Percentiles rank a stretch among this genome's conserved stretches.
Conservation (phyloP, 176 grass and related monocot genomes). For the Carex littledalei region DNA sequence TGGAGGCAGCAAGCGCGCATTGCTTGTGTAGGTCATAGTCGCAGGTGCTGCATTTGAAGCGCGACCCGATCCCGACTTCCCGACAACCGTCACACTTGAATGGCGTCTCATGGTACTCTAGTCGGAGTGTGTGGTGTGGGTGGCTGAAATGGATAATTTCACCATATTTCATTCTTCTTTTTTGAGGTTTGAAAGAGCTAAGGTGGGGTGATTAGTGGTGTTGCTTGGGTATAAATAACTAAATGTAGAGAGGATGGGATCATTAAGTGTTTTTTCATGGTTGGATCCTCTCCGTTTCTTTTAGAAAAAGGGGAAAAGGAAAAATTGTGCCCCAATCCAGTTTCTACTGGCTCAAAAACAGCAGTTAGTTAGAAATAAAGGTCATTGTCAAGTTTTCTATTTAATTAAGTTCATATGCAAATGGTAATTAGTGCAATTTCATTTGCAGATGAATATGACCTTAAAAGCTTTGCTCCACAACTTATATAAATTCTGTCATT, state of each 20-base stretch:
- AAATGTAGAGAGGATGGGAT: neutral
- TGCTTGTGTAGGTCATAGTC: constrained; percentile 95
- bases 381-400: neutral
- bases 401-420: neutral
- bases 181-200: neutral
- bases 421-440: neutral
- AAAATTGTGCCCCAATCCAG: neutral
- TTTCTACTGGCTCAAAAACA: neutral
- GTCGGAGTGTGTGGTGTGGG: constrained; percentile 85
- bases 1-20: constrained; percentile 47
- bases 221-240: constrained; percentile 5
- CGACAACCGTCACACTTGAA: constrained; percentile 94
- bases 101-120: constrained; percentile 59
- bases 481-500: no score
- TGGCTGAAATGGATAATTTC: constrained; percentile 84
- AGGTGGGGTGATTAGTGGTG: neutral
- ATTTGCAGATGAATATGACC: neutral
- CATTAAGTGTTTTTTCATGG: neutral
- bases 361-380: neutral
- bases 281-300: neutral
- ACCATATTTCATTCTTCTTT: constrained; percentile 70
- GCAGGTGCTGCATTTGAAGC: constrained; percentile 58
- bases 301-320: neutral
- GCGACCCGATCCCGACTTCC: constrained; percentile 75
- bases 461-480: neutral